Percentiles rank a stretch among this genome's conserved stretches.
phyloP scores from a whole-genome alignment of 768 basidiomycete genomes.

The Leccinum sublutescens region DNA sequence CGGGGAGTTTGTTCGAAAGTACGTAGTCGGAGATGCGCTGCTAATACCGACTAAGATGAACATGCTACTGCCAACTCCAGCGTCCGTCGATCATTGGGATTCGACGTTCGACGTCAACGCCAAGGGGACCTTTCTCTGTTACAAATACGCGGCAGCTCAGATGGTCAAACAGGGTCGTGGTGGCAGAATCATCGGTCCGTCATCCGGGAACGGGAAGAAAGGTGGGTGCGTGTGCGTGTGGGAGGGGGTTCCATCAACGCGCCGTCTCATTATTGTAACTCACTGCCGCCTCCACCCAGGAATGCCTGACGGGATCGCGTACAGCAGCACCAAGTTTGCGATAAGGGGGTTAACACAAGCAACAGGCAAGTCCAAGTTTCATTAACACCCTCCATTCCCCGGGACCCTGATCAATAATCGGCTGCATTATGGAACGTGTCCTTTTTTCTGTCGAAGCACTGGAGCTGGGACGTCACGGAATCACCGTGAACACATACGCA shows the following conservation, averaged over 20 bases:
- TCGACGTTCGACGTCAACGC: conserved; percentile 33
- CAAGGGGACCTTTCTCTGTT: conserved; percentile 34
- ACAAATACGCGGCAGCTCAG: conserved; percentile 37
- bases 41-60: neutral
- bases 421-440: neutral
- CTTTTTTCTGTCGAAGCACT: conserved; percentile 24
- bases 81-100: conserved; percentile 32
- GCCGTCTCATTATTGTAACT: neutral
- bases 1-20: neutral
- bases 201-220: neutral
- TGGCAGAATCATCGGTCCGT: conserved; percentile 34
- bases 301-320: neutral
- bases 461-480: conserved; percentile 37
- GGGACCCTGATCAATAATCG: neutral
- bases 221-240: neutral
- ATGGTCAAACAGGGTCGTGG: conserved; percentile 42
- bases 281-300: neutral
- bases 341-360: conserved; percentile 24
- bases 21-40: neutral
- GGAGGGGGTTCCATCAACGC: neutral
- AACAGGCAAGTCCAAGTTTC: conserved; percentile 9
- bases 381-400: neutral
- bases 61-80: conserved; percentile 14
- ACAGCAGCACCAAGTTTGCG: conserved; percentile 19
- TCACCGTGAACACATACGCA: conserved; percentile 44